A percentile compares a stretch with the other conserved stretches of the same genome.
phyloP scores from a whole-genome alignment of 2,329 filamentous ascomycete species.

The Diaporthe sp. region DNA sequence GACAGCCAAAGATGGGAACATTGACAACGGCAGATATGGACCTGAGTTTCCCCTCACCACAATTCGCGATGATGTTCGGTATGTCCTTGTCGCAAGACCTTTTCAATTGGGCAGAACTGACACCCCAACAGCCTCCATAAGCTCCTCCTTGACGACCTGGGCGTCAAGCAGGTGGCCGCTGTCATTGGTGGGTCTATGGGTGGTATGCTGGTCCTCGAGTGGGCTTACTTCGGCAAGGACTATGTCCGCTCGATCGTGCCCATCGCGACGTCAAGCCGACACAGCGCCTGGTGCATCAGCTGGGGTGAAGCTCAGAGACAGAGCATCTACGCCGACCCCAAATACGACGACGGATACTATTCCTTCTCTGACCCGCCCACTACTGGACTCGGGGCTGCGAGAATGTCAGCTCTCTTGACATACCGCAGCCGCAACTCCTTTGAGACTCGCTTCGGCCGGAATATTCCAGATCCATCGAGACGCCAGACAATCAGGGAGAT shows the following conservation, averaged over 20 bases:
- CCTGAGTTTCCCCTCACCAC: slow-evolving; percentile 97
- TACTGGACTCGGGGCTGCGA: slow-evolving; percentile 90
- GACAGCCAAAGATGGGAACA: slow-evolving; percentile 87
- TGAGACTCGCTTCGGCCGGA: slow-evolving; percentile 93
- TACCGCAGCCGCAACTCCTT: slow-evolving; percentile 98
- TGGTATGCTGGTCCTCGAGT: slow-evolving; percentile 92
- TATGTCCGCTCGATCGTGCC: slow-evolving; percentile 86
- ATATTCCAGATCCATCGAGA: slow-evolving; percentile 87
- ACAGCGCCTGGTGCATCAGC: slow-evolving; percentile 92
- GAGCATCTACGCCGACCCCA: slow-evolving; percentile 97
- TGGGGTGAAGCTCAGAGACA: slow-evolving; percentile 92
- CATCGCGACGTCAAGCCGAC: slow-evolving; percentile 86
- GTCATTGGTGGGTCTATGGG: slow-evolving; percentile 89
- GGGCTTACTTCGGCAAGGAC: slow-evolving; percentile 90
- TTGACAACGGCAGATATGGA: slow-evolving; percentile 82
- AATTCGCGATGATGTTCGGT: slow-evolving; percentile 95
- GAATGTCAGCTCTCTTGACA: slow-evolving; percentile 96
- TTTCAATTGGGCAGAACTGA: neutral
- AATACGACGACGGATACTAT: slow-evolving; percentile 98
- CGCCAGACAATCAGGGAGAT: slow-evolving; percentile 85
- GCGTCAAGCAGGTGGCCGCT: slow-evolving; percentile 82
- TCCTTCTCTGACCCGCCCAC: slow-evolving; percentile 86
- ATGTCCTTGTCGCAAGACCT: slow-evolving; percentile 52
- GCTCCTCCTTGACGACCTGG: slow-evolving; percentile 83
- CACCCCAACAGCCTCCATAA: slow-evolving; percentile 75